A percentile compares a stretch with the other conserved stretches of the same genome.
These are phyloP conservation scores for Pharus latifolius DNA, from an alignment of 176 grass and related monocot genomes.

Conservation along the genomic window DNA sequence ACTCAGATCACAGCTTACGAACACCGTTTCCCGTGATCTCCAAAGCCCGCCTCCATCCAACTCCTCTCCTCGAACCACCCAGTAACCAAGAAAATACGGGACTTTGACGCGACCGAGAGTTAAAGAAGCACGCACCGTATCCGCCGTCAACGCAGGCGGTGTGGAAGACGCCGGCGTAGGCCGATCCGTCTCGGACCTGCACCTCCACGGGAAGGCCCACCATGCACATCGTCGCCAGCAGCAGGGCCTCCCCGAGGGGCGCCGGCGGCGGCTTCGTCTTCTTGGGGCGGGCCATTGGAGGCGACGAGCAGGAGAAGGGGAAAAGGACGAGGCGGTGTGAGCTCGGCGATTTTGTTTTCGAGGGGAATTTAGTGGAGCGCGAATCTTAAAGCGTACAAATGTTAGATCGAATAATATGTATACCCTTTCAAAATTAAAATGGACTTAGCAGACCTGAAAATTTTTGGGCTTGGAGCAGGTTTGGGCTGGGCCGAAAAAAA, in stretches of 20 bases:
- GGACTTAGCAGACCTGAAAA: too few relatives aligned
- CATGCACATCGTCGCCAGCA: conserved; percentile 64
- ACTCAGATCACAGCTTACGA: conserved; percentile 20
- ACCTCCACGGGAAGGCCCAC: conserved; percentile 77
- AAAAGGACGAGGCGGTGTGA: background rate
- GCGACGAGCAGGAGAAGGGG: too few relatives aligned
- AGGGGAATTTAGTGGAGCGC: background rate
- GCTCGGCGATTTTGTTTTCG: background rate
- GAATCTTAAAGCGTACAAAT: conserved; percentile 6
- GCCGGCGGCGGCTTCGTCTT: conserved; percentile 26
- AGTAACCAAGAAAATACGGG: too few relatives aligned
- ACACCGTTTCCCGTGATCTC: conserved; percentile 15
- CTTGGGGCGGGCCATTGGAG: conserved; percentile 37
- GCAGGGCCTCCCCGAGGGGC: conserved; percentile 34
- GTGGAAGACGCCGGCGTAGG: conserved; percentile 92
- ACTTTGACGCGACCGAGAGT: too few relatives aligned
- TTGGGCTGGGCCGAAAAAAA: too few relatives aligned
- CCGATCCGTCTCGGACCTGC: conserved; percentile 90
- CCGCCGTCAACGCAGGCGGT: conserved; percentile 58
- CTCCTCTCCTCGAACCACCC: too few relatives aligned
- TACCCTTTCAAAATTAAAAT: too few relatives aligned
- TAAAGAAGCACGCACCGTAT: conserved; percentile 38
- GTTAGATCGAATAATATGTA: too few relatives aligned
- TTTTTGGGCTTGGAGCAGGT: too few relatives aligned
- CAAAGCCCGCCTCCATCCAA: background rate